phyloP scores from a whole-genome alignment of 1,284 basidiomycete genomes.

The Polyporus tsugae region DNA sequence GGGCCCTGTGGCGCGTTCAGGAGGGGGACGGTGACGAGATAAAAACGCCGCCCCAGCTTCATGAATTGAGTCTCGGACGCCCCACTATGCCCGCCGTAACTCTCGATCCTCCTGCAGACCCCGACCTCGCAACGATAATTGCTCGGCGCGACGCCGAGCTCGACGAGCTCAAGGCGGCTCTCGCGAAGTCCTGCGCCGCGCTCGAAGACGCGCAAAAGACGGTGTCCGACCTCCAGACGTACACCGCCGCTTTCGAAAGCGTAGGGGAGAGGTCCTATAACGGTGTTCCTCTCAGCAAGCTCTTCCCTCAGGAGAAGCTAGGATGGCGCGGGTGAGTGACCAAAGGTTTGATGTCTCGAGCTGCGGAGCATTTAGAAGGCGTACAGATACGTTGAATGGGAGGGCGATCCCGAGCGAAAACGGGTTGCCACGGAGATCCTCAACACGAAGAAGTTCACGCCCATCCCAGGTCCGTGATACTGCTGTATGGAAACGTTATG shows the following conservation, averaged over 20 bases:
- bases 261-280: conserved; percentile 14
- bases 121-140: not conserved
- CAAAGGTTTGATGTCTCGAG: not conserved
- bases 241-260: conserved; percentile 3
- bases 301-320: conserved; percentile 46
- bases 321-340: conserved; percentile 46
- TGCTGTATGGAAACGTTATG: not conserved
- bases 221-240: not conserved
- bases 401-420: conserved; percentile 55
- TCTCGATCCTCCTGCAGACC: not conserved
- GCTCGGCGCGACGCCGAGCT: not conserved
- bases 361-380: not conserved
- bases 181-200: not conserved
- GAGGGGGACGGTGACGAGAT: not conserved
- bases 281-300: conserved; percentile 33
- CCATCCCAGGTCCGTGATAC: conserved; percentile 48
- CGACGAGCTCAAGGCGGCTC: conserved; percentile 2
- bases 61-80: not conserved
- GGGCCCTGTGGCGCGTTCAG: not conserved
- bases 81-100: not conserved
- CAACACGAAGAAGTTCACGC: conserved; percentile 50
- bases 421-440: conserved; percentile 49
- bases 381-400: conserved; percentile 57
- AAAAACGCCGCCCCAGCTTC: not conserved
- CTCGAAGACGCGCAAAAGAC: conserved; percentile 1